Evolutionary conservation across 371 early-diverging fungal species (phyloP).

Genomic region (Apophysomyces sp.): DNA sequence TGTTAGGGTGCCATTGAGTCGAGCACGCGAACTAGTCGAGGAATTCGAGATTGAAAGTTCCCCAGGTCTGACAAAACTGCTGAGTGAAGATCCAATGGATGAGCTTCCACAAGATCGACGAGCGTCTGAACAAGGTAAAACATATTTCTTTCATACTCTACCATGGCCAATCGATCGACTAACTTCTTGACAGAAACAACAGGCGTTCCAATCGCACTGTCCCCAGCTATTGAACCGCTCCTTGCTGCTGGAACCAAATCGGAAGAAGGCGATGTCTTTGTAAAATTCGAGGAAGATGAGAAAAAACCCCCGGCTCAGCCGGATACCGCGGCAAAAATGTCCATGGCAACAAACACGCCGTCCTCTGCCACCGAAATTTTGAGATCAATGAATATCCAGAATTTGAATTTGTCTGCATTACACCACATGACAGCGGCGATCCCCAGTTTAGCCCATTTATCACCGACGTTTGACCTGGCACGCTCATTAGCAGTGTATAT

Average conservation of each 20-base stretch:
- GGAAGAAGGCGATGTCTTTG: conserved; percentile 39
- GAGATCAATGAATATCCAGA: conserved; percentile 36
- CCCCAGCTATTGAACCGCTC: not conserved
- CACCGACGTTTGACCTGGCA: conserved; percentile 40
- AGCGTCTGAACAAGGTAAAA: conserved; percentile 1
- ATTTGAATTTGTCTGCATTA: conserved; percentile 39
- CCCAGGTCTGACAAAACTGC: conserved; percentile 41
- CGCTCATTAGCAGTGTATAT: conserved; percentile 39
- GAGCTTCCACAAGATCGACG: not conserved
- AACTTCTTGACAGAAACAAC: not conserved
- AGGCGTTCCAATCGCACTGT: not conserved
- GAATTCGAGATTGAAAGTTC: conserved; percentile 50
- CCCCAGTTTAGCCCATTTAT: conserved; percentile 31
- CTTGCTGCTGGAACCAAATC: not conserved
- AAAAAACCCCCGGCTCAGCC: conserved; percentile 2
- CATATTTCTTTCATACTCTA: not conserved
- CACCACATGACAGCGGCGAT: conserved; percentile 45
- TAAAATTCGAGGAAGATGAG: conserved; percentile 51
- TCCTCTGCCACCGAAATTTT: conserved; percentile 15
- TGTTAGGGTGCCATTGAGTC: conserved; percentile 46
- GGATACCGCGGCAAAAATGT: conserved; percentile 2
- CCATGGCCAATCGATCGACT: too few species aligned
- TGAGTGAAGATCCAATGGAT: conserved; percentile 42
- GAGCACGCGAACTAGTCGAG: conserved; percentile 51
- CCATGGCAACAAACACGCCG: not conserved